Evolutionary conservation across 2,329 filamentous ascomycete genomes (phyloP).

Genomic region (Botrytis porri): DNA sequence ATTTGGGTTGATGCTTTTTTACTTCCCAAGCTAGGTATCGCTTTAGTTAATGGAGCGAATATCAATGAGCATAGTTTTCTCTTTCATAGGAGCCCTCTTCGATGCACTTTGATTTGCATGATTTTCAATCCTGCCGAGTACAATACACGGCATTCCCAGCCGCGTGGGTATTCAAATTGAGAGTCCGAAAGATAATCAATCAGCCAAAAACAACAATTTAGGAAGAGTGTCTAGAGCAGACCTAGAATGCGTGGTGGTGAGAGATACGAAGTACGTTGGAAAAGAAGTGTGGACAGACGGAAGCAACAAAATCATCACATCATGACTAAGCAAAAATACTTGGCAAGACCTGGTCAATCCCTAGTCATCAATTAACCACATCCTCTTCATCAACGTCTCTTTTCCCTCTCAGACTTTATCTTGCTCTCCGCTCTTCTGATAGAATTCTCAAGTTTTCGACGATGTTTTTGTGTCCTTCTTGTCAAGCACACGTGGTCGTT

Average conservation of each 20-base stretch:
- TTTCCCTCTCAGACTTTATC: background rate
- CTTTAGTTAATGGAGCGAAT: background rate
- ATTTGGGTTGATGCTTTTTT: background rate
- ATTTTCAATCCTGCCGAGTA: background rate
- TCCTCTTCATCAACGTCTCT: background rate
- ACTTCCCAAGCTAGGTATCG: background rate
- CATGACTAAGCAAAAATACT: background rate
- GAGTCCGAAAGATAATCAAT: background rate
- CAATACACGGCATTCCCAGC: background rate
- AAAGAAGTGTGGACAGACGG: background rate
- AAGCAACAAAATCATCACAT: background rate
- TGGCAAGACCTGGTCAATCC: background rate
- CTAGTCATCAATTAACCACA: background rate
- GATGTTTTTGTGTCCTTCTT: background rate
- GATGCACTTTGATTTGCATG: background rate
- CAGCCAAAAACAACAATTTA: background rate
- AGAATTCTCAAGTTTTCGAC: background rate
- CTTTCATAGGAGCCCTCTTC: background rate
- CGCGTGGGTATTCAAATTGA: background rate
- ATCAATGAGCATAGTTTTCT: background rate
- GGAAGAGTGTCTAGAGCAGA: background rate
- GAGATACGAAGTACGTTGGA: background rate
- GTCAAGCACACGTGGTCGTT: background rate
- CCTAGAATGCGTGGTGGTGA: background rate
- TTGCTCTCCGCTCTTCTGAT: background rate